These are phyloP conservation scores for Rhinocladiella mackenziei DNA, from an alignment of 2,329 filamentous ascomycete species.

Conservation along the genomic window DNA sequence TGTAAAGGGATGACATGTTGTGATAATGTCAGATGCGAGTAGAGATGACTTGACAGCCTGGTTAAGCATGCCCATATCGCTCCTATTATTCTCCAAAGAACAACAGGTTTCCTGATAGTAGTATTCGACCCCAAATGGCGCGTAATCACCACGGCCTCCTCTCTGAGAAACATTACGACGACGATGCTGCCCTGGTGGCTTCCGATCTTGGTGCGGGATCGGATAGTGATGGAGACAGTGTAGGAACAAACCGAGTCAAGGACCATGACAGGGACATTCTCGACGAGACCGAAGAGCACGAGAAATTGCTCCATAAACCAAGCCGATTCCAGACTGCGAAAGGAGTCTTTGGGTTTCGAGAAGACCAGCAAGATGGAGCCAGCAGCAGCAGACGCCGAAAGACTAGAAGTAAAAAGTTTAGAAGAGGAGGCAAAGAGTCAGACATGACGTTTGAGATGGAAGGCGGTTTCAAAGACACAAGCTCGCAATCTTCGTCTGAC, in stretches of 20 bases:
- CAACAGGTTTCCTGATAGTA: too few species aligned
- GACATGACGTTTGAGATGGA: slow-evolving; percentile 89
- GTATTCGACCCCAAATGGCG: too few species aligned
- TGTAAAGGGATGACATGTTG: too few species aligned
- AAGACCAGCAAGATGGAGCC: slow-evolving; percentile 45
- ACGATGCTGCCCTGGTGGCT: slow-evolving; percentile 20
- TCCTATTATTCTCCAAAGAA: too few species aligned
- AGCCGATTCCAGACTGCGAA: slow-evolving; percentile 37
- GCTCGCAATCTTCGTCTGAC: slow-evolving; percentile 56
- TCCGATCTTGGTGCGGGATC: slow-evolving; percentile 14
- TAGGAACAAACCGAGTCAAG: slow-evolving; percentile 6
- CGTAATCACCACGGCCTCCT: slow-evolving; percentile 19
- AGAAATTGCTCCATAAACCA: slow-evolving; percentile 45
- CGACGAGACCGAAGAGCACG: slow-evolving; percentile 66
- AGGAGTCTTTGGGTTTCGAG: slow-evolving; percentile 40
- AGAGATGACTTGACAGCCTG: too few species aligned
- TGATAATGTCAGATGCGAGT: too few species aligned
- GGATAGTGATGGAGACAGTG: slow-evolving; percentile 14
- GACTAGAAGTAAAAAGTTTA: slow-evolving; percentile 43
- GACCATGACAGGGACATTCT: slow-evolving; percentile 44
- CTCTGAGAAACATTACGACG: slow-evolving; percentile 26
- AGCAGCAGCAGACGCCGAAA: slow-evolving; percentile 46
- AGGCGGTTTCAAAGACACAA: slow-evolving; percentile 65
- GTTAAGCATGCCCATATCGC: too few species aligned
- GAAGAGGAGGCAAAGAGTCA: slow-evolving; percentile 54